Evolutionary conservation across 1,139 yeast genomes (phyloP).

Genomic region (Debaryomycetaceae sp.): DNA sequence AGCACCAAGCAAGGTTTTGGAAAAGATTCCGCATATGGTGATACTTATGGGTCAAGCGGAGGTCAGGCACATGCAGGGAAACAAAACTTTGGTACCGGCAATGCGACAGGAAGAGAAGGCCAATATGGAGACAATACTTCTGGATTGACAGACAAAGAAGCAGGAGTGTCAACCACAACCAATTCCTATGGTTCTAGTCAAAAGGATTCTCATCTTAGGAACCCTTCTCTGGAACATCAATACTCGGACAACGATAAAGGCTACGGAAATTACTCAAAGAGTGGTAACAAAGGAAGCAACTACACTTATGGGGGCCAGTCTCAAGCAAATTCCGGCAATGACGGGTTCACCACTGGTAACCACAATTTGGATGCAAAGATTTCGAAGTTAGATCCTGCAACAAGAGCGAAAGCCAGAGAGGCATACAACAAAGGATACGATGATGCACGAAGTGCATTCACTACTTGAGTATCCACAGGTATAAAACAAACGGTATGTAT

Average conservation of each 20-base stretch:
- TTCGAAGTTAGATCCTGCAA: conserved; percentile 29
- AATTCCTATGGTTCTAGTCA: conserved; percentile 1
- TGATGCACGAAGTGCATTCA: conserved; percentile 31
- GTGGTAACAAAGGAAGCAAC: conserved; percentile 1
- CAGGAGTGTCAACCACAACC: conserved; percentile 4
- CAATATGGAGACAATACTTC: conserved; percentile 7
- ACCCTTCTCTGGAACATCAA: neutral
- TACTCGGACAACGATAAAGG: conserved; percentile 2
- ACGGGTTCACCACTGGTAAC: conserved; percentile 34
- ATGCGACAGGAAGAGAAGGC: conserved; percentile 4
- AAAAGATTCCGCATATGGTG: too few species aligned
- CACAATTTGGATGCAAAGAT: conserved; percentile 31
- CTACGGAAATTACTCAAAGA: neutral
- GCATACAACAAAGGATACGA: conserved; percentile 37
- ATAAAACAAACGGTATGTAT: too few species aligned
- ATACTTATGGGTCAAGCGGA: too few species aligned
- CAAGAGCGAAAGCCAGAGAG: conserved; percentile 36
- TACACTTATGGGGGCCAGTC: neutral
- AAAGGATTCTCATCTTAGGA: neutral
- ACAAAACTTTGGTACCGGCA: too few species aligned
- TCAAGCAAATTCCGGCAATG: neutral
- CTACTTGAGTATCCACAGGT: conserved; percentile 7
- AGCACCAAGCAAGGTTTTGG: too few species aligned
- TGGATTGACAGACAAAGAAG: too few species aligned
- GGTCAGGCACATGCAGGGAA: too few species aligned